Evolutionary conservation across 495 filamentous ascomycete genomes (phyloP), one percentile per base, ranked within the genome.

Genomic region (Pseudotulostoma volvatum): DNA sequence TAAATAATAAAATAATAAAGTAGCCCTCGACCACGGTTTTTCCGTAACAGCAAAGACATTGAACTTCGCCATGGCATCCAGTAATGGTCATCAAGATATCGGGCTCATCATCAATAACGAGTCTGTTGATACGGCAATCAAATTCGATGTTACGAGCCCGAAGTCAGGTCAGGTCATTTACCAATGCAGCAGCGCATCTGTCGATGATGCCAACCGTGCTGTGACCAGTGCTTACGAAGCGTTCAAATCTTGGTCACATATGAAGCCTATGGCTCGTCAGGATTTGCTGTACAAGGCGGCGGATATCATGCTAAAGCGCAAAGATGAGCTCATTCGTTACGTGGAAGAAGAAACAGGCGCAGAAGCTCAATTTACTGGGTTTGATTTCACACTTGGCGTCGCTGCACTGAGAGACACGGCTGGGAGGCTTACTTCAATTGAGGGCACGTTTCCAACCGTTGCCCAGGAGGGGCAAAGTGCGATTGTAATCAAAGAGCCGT

Each of bases 401-500:
- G 71, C 74, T 30, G 62, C 80, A 35, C 48, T 81, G 40, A 66
- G 70, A 45, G 82, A 90, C 52, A 70, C 85, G 4, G 82, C 82
- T 2, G 79, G 76, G 1, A 59, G 81, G 31, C 67, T 85, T 16
- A 53, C 57, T 4, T 57, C 59, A 3, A 57, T 90, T 7, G 59
- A 70, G 19, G 81, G 84, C 2, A 55, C 54, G 8, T 66, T 85
- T 19, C 80, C 82, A 0, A 60, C 63, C 7, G 59, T 69, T 5
- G 47, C 53, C 2, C 53, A 74, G 15, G 59, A 71, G n/a, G 69
- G 68, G 4, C 63, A 61, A 30, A 64, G 66, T n/a, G 78, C 79
- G 0, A 64, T 93, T 48, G 59, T 93, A n/a, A 58, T 74, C 35
- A 81, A 77, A 48, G 79, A 92, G 54, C 85, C 85, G 3, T 84